Base-by-base conservation (phyloP, 164 flowering plant genomes). In the Chloranthus sessilifolius region DNA sequence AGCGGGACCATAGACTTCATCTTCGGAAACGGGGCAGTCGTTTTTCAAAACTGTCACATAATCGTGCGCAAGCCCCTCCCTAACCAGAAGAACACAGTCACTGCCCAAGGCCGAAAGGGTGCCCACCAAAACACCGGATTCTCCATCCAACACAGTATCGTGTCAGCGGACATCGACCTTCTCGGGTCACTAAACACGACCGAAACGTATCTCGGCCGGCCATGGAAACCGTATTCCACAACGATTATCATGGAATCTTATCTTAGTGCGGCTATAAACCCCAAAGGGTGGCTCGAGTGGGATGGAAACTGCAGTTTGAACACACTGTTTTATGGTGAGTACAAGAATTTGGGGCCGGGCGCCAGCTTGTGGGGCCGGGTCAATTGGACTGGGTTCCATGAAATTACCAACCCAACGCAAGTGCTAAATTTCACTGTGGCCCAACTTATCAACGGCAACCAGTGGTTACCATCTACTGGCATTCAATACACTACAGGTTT, bases 271-370 rank as follows among this genome's bases (percentile, higher is more conserved):
- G 71, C 29, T 5, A 52, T 91, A 10, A 66, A 69, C 48, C 85
- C 90, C 0, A 74, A 74, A 30, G 98, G 98, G 16, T 91, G 98
- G 98, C 65, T 82, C 0, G 85, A 74, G 53, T 83, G 88, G 95
- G 67, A 74, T 7, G 85, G 75, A 1, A 52, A 64, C 20, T 72
- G 77, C 41, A 79, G 76, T 1, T 51, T 88, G 50, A 72, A 65
- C 48, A 73, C 90, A 0, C 62, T 83, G 24, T 83, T 55, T 23
- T 89, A 85, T 33, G 92, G 58, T 0, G 98, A 91, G 75, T 88
- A 67, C 58, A 47, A 56, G 79, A 91, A 91, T 42, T 72, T 58
- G 40, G 96, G 98, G 6, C 80, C 83, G 0, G 94, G 89, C 0
- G 71, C 90, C 1, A 82, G 71, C 7, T 54, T 76, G 2, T 70